phyloP scores from a whole-genome alignment of 2,329 filamentous ascomycete species.

The Fusarium oligoseptatum region DNA sequence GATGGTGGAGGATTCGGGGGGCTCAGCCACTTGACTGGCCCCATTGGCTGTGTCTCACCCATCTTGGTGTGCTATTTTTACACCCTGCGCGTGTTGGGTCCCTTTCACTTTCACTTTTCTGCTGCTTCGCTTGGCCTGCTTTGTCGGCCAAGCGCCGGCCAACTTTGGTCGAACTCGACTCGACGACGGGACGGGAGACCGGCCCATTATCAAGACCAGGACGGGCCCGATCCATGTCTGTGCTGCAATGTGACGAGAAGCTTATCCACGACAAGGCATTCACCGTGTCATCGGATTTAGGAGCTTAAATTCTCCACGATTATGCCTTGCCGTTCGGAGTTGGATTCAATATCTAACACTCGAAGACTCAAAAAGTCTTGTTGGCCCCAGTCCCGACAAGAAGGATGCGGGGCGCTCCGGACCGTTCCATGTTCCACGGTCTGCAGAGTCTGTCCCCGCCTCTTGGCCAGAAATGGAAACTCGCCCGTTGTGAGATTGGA shows the following conservation, averaged over 20 bases:
- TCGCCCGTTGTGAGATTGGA: background rate
- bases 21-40: slow-evolving; percentile 27
- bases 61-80: slow-evolving; percentile 38
- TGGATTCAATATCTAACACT: background rate
- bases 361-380: background rate
- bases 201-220: background rate
- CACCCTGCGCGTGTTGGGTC: slow-evolving; percentile 27
- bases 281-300: slow-evolving; percentile 3
- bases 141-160: slow-evolving; percentile 1
- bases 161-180: background rate
- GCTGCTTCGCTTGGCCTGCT: slow-evolving; percentile 10
- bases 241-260: slow-evolving; percentile 19
- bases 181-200: background rate
- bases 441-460: slow-evolving; percentile 28
- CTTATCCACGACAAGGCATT: slow-evolving; percentile 29
- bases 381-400: slow-evolving; percentile 8
- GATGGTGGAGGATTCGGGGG: slow-evolving; percentile 5
- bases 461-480: slow-evolving; percentile 38
- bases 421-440: slow-evolving; percentile 28
- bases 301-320: background rate
- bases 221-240: background rate
- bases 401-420: slow-evolving; percentile 29
- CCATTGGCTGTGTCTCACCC: slow-evolving; percentile 33
- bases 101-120: background rate
- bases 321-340: slow-evolving; percentile 17